These are phyloP conservation scores for Cinchona pubescens DNA, from an alignment of 257 asterid genomes.

Conservation along the genomic window DNA sequence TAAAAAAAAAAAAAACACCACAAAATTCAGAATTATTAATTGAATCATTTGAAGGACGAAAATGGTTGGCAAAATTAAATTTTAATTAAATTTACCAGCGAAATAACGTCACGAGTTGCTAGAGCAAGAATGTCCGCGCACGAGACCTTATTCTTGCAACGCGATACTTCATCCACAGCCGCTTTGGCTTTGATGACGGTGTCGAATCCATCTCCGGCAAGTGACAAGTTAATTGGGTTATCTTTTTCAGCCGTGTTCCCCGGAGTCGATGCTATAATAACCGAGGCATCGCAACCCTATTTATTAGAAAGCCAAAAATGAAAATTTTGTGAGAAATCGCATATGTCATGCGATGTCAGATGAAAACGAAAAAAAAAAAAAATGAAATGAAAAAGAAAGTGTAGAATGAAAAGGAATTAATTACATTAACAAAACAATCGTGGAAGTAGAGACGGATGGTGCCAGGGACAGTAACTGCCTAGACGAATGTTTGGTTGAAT, in stretches of 20 bases:
- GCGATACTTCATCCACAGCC: constrained; percentile 57
- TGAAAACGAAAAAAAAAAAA: no score
- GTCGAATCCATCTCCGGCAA: constrained; percentile 98
- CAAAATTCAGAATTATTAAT: background rate
- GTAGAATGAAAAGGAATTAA: background rate
- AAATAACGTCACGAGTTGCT: constrained; percentile 78
- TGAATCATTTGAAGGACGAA: background rate
- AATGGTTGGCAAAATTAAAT: constrained; percentile 1
- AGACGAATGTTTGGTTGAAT: constrained; percentile 59
- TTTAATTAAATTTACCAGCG: constrained; percentile 49
- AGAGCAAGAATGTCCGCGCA: constrained; percentile 91
- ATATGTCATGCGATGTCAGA: no score
- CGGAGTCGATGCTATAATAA: constrained; percentile 56
- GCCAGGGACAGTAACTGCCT: constrained; percentile 68
- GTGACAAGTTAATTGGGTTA: constrained; percentile 68
- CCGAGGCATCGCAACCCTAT: constrained; percentile 91
- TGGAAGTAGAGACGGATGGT: constrained; percentile 78
- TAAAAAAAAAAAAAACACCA: background rate
- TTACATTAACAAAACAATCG: constrained; percentile 66
- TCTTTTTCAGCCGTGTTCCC: constrained; percentile 78
- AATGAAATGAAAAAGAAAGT: no score
- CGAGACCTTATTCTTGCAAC: constrained; percentile 66
- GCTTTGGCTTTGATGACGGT: constrained; percentile 78
- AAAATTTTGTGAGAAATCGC: no score
- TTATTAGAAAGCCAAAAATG: no score